Evolutionary conservation across 2,329 filamentous ascomycete species (phyloP).

Genomic region (Nigrograna mackinnonii): DNA sequence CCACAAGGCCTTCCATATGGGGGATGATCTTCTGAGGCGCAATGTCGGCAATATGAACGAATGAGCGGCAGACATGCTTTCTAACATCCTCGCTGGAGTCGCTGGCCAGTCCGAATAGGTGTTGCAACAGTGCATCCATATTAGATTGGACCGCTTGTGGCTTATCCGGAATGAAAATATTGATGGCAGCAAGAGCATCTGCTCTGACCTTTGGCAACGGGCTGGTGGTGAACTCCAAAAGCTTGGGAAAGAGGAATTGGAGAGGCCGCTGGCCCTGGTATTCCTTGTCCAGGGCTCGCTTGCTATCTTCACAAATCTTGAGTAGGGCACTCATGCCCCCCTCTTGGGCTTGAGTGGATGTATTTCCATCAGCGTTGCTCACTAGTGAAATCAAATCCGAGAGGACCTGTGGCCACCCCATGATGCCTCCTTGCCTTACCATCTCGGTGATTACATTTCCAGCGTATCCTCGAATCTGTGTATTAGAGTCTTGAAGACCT

Average conservation of each 20-base stretch:
- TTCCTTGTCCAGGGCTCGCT: conserved; percentile 80
- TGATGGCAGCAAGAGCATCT: conserved; percentile 81
- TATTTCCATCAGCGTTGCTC: conserved; percentile 70
- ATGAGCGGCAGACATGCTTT: conserved; percentile 89
- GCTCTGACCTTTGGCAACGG: conserved; percentile 76
- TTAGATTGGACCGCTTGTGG: conserved; percentile 80
- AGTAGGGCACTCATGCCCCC: conserved; percentile 89
- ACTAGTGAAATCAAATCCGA: conserved; percentile 81
- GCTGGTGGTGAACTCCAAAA: conserved; percentile 84
- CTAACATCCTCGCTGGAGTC: conserved; percentile 82
- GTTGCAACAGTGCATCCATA: conserved; percentile 79
- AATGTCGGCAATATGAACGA: conserved; percentile 89
- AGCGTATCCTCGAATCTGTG: conserved; percentile 83
- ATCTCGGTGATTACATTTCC: conserved; percentile 95
- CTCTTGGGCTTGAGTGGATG: conserved; percentile 76
- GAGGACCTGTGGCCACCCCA: conserved; percentile 89
- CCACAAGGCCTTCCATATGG: conserved; percentile 83
- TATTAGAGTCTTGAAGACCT: conserved; percentile 78
- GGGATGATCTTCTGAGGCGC: conserved; percentile 88
- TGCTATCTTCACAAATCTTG: conserved; percentile 98
- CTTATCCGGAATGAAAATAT: conserved; percentile 86
- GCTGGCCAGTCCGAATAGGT: conserved; percentile 78
- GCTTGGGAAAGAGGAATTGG: conserved; percentile 84
- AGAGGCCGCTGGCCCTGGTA: conserved; percentile 88
- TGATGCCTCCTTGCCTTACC: conserved; percentile 78